phyloP scores from a whole-genome alignment of 495 filamentous ascomycete species.

The Tetracladium setigerum region DNA sequence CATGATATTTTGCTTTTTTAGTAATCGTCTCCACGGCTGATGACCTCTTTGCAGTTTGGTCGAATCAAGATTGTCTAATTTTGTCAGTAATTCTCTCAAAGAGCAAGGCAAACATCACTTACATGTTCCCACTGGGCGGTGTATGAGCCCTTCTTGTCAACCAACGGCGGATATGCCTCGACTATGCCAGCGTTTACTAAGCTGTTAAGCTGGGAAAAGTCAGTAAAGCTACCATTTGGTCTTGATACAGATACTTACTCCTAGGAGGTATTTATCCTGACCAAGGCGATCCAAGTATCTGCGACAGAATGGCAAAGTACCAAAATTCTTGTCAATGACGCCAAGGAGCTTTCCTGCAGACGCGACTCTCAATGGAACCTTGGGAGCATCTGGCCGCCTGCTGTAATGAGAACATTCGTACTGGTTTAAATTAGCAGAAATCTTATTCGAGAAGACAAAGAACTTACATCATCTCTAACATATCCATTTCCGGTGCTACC shows the following conservation, averaged over 20 bases:
- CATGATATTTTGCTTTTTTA: slow-evolving; percentile 28
- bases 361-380: slow-evolving; percentile 57
- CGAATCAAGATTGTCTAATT: slow-evolving; percentile 75
- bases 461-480: slow-evolving; percentile 64
- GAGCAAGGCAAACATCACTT: slow-evolving; percentile 30
- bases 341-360: slow-evolving; percentile 77
- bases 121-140: slow-evolving; percentile 95
- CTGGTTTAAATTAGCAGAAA: slow-evolving; percentile 23
- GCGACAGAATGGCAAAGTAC: slow-evolving; percentile 78
- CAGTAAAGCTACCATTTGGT: slow-evolving; percentile 11
- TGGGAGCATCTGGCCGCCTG: slow-evolving; percentile 52
- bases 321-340: slow-evolving; percentile 89
- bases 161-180: slow-evolving; percentile 81
- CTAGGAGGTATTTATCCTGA: slow-evolving; percentile 81
- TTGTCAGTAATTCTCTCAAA: not conserved
- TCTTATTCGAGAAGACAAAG: not conserved
- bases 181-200: slow-evolving; percentile 78
- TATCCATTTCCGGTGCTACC: slow-evolving; percentile 86
- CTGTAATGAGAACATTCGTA: slow-evolving; percentile 74
- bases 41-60: slow-evolving; percentile 85
- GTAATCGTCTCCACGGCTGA: slow-evolving; percentile 88
- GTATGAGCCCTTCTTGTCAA: slow-evolving; percentile 90
- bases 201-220: slow-evolving; percentile 56
- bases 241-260: slow-evolving; percentile 43
- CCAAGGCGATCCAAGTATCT: slow-evolving; percentile 81